Evolutionary conservation across 2,329 filamentous ascomycete genomes (phyloP), one percentile per base, ranked within the genome.

Genomic region (Pseudogymnoascus sp.): DNA sequence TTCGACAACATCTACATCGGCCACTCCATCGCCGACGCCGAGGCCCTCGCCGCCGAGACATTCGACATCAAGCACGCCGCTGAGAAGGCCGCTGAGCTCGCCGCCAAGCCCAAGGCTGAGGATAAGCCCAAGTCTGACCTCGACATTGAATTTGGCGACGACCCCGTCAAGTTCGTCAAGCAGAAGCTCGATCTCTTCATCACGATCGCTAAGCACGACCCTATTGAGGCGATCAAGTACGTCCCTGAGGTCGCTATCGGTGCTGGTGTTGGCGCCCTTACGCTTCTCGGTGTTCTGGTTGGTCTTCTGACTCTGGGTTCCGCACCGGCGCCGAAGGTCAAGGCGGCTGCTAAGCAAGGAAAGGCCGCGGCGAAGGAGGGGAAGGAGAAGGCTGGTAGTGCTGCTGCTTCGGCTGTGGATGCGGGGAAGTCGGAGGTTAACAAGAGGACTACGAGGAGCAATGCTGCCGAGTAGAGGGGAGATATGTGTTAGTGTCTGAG

Each of bases 1-100:
- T 97, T 99, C 73, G 91, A 97, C 86, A 99, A 99, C 88, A 96
- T 99, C 83, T 99, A 97, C 86, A 92, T 99, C 76, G 95, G 95
- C 68, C 95, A 99, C 87, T 97, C 93, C 18, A 77, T 95, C 70
- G 91, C 91, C 74, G 95, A 99, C 70, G 95, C 95, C 67, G 87
- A 89, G 78, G 89, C 93, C 81, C 83, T 99, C 74, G 89, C 91
- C 72, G 84, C 89, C 68, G 91, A 96, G 84, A 91, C 91, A 63
- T 99, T 93, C 77, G 88, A 91, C 74, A 79, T 91, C 79, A 99
- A 99, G 90, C 83, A 87, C 76, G 82, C 87, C 63, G 80, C 90
- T 61, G 95, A 99, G 83, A 84, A 89, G 82, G 85, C 88, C 59
- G 82, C 90, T 70, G 90, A 95, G 75, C 85, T 90, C 70, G 89